phyloP scores from a whole-genome alignment of 176 grass and related monocot genomes.

The Thinopyrum elongatum region DNA sequence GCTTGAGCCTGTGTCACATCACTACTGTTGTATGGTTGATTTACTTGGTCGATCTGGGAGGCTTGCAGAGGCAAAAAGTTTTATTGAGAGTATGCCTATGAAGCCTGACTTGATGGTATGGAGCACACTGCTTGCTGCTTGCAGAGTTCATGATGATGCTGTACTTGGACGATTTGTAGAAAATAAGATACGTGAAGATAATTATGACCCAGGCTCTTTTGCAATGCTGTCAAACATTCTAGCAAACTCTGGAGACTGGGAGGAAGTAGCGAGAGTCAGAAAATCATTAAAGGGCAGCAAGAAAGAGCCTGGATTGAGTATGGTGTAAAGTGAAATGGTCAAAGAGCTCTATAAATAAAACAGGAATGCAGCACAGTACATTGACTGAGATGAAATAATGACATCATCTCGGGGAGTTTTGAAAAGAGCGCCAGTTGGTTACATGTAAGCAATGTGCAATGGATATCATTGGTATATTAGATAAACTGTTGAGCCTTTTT shows the following conservation, averaged over 20 bases:
- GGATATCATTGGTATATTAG: constrained; percentile 1
- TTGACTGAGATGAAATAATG: not conserved
- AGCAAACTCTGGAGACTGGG: constrained; percentile 65
- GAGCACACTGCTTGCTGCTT: constrained; percentile 80
- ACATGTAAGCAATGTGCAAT: constrained; percentile 5
- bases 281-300: constrained; percentile 53
- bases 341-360: not conserved
- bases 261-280: constrained; percentile 63
- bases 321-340: constrained; percentile 35
- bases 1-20: constrained; percentile 49
- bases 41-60: constrained; percentile 69
- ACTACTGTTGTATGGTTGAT: constrained; percentile 77
- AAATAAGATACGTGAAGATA: constrained; percentile 51
- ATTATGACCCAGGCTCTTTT: constrained; percentile 44
- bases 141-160: constrained; percentile 59
- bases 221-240: constrained; percentile 62
- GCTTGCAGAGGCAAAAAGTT: constrained; percentile 55
- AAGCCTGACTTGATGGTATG: constrained; percentile 64
- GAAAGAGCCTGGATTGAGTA: constrained; percentile 71
- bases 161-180: constrained; percentile 57
- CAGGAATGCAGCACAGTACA: not conserved
- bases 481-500: not conserved
- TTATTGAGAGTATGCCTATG: constrained; percentile 60
- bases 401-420: not conserved
- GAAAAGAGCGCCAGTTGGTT: not conserved